Evolutionary conservation across 306 rosid species (phyloP), one percentile per base, ranked within the genome.

Genomic region (Leucaena leucocephala): DNA sequence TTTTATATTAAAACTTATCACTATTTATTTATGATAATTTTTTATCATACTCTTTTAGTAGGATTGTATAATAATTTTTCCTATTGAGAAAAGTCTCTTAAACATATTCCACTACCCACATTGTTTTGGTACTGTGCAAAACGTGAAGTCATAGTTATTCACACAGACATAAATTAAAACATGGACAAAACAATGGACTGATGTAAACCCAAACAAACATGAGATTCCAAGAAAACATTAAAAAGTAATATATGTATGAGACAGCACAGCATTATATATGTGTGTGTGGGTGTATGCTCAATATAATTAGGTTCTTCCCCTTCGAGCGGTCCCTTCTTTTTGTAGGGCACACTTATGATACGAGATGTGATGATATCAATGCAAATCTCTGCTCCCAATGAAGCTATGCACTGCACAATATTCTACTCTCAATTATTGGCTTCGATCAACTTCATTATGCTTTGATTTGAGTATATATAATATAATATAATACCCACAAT

Each of bases 91-190:
- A 68, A 48, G 45, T 10, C 6, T 70, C 27, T 71, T 46, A 15
- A 72, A 17, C 46, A 44, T 33, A 27, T 40, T 19, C 34, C 39
- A 55, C n/a, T 9, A 50, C 59, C 42, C 34, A 39, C 59, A 43
- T 36, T 16, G 52, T 52, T 72, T 58, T 49, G 17, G 40, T n/a
- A 71, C 84, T 81, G 77, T 76, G 77, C 76, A 76, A 81, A 76
- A 76, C 81, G 84, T 81, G 84, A 81, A 70, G 68, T 58, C 68
- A 76, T 75, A 81, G 81, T 76, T 69, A 40, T 69, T 55, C 7
- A 76, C 63, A 19, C 73, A 7, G 8, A 66, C 78, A 68, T 68
- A 42, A 10, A 54, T n/a, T 6, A 54, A 7, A 67, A 42, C 33
- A 67, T 57, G 42, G 45, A 58, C n/a, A n/a, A n/a, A 67, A 39